Evolutionary conservation across 2,329 filamentous ascomycete species (phyloP).

Genomic region (Aspergillaceae sp.): DNA sequence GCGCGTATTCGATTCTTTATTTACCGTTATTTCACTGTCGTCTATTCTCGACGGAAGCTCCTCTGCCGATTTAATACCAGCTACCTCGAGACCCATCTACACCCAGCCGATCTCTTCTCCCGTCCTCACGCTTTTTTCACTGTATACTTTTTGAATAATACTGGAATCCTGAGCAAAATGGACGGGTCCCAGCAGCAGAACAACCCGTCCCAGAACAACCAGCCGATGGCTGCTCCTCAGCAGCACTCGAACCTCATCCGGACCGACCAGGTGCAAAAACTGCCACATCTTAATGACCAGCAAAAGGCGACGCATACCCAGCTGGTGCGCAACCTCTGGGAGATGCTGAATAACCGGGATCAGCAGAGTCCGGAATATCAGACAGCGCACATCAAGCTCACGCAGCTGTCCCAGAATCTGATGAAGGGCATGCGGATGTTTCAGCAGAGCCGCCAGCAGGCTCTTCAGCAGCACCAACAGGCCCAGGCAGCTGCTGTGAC

Average conservation of each 20-base stretch:
- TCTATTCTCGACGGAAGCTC: too few relatives aligned
- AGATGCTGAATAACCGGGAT: conserved; percentile 41
- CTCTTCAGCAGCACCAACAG: conserved; percentile 22
- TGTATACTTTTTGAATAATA: too few relatives aligned
- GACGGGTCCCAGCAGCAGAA: conserved; percentile 24
- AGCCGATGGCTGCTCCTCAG: conserved; percentile 25
- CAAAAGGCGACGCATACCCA: conserved; percentile 50
- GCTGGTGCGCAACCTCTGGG: conserved; percentile 48
- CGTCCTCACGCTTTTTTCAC: too few relatives aligned
- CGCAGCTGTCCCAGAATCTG: conserved; percentile 42
- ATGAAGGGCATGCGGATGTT: conserved; percentile 46
- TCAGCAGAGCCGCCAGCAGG: conserved; percentile 31
- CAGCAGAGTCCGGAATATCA: conserved; percentile 43
- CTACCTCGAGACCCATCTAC: too few relatives aligned
- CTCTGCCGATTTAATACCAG: too few relatives aligned
- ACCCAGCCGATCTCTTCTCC: too few relatives aligned
- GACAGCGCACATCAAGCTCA: conserved; percentile 43
- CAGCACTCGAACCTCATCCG: conserved; percentile 42
- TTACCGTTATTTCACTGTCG: too few relatives aligned
- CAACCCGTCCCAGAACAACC: conserved; percentile 18
- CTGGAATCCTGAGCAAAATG: conserved; percentile 14
- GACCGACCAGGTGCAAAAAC: conserved; percentile 45
- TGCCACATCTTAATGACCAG: conserved; percentile 45
- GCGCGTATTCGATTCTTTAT: not conserved
- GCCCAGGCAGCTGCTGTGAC: conserved; percentile 13